Percentiles rank a stretch among this genome's conserved stretches.
phyloP scores from a whole-genome alignment of 176 grass and related monocot species.

The Dactylis glomerata region DNA sequence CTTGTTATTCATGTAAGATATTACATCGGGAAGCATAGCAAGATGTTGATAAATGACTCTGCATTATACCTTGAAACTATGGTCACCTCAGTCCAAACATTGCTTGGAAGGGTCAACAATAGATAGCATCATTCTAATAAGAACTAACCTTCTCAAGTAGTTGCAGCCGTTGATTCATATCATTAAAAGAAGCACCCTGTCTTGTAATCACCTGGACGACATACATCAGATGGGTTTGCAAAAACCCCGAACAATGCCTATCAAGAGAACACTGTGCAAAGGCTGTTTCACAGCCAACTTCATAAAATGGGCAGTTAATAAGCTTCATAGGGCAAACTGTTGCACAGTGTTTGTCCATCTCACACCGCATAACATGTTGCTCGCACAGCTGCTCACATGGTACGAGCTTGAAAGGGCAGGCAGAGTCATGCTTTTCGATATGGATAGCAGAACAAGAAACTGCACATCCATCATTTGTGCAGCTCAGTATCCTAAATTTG shows the following conservation, averaged over 20 bases:
- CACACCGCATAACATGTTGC: conserved; percentile 46
- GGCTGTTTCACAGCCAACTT: conserved; percentile 67
- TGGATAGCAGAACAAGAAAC: conserved; percentile 54
- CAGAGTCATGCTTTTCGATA: conserved; percentile 57
- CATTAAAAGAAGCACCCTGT: conserved; percentile 50
- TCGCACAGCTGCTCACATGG: conserved; percentile 67
- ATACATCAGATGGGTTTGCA: conserved; percentile 64
- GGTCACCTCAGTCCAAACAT: conserved; percentile 2
- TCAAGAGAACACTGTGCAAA: conserved; percentile 70
- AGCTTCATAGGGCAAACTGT: conserved; percentile 71
- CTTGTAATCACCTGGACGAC: conserved; percentile 55
- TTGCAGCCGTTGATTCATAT: conserved; percentile 60
- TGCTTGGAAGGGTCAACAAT: background rate
- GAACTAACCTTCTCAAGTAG: conserved; percentile 80
- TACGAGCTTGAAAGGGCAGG: conserved; percentile 67
- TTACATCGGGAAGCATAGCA: background rate
- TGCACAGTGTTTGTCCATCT: conserved; percentile 78
- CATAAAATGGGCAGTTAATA: conserved; percentile 77
- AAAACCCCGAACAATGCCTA: conserved; percentile 55
- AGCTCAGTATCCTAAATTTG: conserved; percentile 51
- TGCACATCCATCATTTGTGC: conserved; percentile 49
- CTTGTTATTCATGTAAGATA: background rate
- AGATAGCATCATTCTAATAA: background rate
- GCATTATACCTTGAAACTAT: conserved; percentile 1
- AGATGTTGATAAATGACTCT: background rate